Evolutionary conservation across 164 flowering plant species (phyloP), one percentile per base, ranked within the genome.

Genomic region (Vitis cinerea): DNA sequence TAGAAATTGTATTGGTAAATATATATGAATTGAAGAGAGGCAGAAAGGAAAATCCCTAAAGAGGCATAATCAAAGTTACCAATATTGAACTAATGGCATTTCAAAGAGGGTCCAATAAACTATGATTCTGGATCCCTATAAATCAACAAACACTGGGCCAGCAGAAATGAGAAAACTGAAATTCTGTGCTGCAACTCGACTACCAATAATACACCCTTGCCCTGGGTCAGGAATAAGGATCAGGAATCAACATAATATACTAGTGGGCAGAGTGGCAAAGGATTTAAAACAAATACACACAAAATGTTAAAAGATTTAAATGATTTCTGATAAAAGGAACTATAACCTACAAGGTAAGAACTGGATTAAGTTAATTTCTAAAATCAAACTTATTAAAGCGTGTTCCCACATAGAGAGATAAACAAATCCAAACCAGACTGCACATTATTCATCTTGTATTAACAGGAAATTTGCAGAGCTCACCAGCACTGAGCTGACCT

Each of bases 401-500:
- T 37, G 4, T 59, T 60, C 58, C 59, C 69, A 63, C 61, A 48
- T 64, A 62, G 48, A 44, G 64, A 66, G 57, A 67, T 59, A 66
- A 72, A 60, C 27, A 37, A 78, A 68, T n/a, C 75, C 77, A 74
- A 68, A 67, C 76, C 83, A 71, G 48, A 68, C 78, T 71, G 76
- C 77, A 77, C 80, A 78, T 81, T 67, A 76, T 77, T 74, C 50
- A 59, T 62, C 74, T 61, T 64, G 64, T 78, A 82, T 77, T 58
- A 69, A 81, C 81, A 72, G 31, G 55, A 50, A 63, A 64, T 48
- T 74, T 66, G 70, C 77, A 61, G 56, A 30, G 60, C 62, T 53
- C 58, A 76, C 71, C 50, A 68, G 69, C 70, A 69, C 66, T 14
- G 30, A 50, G 61, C 60, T 49, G 66, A 68, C 65, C 72, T 62